A percentile compares a stretch with the other conserved stretches of the same genome.
Conservation (phyloP, 2,329 filamentous ascomycete species). For the Fusarium armeniacum region DNA sequence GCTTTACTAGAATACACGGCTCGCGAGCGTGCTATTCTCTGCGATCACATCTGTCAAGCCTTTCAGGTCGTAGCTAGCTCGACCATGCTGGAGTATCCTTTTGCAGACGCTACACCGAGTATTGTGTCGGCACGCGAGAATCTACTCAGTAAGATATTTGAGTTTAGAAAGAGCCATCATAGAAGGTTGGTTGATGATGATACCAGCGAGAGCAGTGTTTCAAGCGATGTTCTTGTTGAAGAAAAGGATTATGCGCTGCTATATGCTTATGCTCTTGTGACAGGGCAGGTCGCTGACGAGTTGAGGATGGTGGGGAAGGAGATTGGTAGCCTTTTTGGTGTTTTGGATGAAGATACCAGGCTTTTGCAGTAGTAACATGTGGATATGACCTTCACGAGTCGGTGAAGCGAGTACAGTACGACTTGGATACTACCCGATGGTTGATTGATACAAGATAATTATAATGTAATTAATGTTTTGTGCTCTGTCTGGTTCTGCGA, state of each 20-base stretch:
- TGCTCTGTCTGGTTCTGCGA: too few relatives aligned
- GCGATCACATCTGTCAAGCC: conserved; percentile 90
- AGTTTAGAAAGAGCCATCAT: conserved; percentile 78
- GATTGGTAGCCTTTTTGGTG: conserved; percentile 45
- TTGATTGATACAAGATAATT: too few relatives aligned
- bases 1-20: conserved; percentile 83
- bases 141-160: conserved; percentile 86
- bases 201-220: conserved; percentile 39
- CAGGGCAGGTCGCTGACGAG: conserved; percentile 75
- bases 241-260: conserved; percentile 90
- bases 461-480: too few relatives aligned
- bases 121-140: conserved; percentile 86
- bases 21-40: conserved; percentile 83
- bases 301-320: conserved; percentile 70
- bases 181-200: conserved; percentile 49
- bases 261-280: conserved; percentile 87
- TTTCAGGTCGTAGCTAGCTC: conserved; percentile 88
- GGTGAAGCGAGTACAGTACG: too few relatives aligned
- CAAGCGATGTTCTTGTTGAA: conserved; percentile 59
- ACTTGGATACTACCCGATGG: neutral
- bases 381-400: neutral
- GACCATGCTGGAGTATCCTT: conserved; percentile 92
- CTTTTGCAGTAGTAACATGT: conserved; percentile 26
- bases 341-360: conserved; percentile 41
- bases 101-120: conserved; percentile 88